phyloP scores from a whole-genome alignment of 192 early-diverging fungal species.

The Coemansia sp. region DNA sequence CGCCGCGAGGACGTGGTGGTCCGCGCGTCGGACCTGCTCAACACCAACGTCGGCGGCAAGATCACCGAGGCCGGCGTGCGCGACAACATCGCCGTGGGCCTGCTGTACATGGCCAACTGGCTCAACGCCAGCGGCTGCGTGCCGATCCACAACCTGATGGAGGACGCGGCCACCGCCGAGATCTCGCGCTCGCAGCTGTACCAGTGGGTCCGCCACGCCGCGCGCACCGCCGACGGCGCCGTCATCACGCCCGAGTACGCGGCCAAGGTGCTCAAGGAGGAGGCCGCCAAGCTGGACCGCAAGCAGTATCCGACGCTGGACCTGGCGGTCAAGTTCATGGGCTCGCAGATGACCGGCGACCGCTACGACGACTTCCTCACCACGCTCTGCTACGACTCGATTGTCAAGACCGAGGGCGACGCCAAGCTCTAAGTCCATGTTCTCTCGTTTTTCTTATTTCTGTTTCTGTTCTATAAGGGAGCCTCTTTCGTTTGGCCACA shows the following conservation, averaged over 20 bases:
- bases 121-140: slow-evolving; percentile 92
- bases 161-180: slow-evolving; percentile 97
- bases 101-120: slow-evolving; percentile 96
- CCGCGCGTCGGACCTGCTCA: slow-evolving; percentile 75
- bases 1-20: slow-evolving; percentile 90
- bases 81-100: slow-evolving; percentile 85
- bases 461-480: background rate
- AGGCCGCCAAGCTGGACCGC: slow-evolving; percentile 69
- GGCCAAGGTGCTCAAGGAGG: slow-evolving; percentile 80
- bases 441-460: too few species aligned
- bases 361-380: slow-evolving; percentile 93
- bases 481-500: too few species aligned
- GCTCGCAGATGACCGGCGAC: slow-evolving; percentile 73
- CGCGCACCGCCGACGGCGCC: slow-evolving; percentile 76
- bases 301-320: slow-evolving; percentile 45
- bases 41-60: slow-evolving; percentile 66
- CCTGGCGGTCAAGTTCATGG: slow-evolving; percentile 60
- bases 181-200: slow-evolving; percentile 95
- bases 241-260: slow-evolving; percentile 75
- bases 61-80: slow-evolving; percentile 91
- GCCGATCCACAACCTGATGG: slow-evolving; percentile 97
- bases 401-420: slow-evolving; percentile 51
- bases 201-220: slow-evolving; percentile 92
- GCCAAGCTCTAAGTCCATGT: slow-evolving; percentile 36
- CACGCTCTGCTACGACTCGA: slow-evolving; percentile 87